phyloP scores from a whole-genome alignment of 83 land plant genomes.

The Thuja plicata region DNA sequence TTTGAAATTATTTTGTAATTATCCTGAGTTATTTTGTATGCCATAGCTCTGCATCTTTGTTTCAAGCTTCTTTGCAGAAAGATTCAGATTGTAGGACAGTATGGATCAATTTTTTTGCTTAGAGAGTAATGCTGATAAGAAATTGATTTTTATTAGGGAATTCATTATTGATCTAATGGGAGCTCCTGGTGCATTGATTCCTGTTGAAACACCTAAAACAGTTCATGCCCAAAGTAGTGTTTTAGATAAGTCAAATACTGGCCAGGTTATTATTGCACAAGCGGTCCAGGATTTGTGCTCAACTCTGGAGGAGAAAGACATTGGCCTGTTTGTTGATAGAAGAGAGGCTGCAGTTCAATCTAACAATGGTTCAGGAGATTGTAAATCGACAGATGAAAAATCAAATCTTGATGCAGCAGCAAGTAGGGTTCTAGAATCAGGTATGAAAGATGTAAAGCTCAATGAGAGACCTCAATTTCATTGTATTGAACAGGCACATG shows the following conservation, averaged over 20 bases:
- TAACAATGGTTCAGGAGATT: neutral
- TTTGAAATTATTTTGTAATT: neutral
- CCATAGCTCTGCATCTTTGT: neutral
- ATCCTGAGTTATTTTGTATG: neutral
- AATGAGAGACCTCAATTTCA: conserved; percentile 17
- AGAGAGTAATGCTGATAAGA: conserved; percentile 1
- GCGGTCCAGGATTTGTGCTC: conserved; percentile 22
- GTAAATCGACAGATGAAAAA: conserved; percentile 9
- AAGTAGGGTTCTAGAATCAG: neutral
- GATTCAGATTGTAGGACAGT: neutral
- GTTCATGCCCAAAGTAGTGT: conserved; percentile 31
- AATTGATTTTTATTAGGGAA: conserved; percentile 52
- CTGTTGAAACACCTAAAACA: conserved; percentile 60
- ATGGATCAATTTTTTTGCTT: neutral
- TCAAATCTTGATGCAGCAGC: conserved; percentile 15
- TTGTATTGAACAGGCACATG: conserved; percentile 29
- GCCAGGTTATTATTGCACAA: conserved; percentile 18
- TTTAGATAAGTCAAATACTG: conserved; percentile 18
- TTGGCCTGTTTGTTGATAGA: neutral
- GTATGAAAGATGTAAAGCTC: conserved; percentile 4
- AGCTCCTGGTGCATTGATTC: conserved; percentile 84
- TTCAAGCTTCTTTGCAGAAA: neutral
- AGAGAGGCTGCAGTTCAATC: neutral
- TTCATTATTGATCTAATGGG: conserved; percentile 90
- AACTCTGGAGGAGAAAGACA: conserved; percentile 21